Conservation (phyloP, 371 early-diverging fungal species). For the Actinomortierella ambigua region DNA sequence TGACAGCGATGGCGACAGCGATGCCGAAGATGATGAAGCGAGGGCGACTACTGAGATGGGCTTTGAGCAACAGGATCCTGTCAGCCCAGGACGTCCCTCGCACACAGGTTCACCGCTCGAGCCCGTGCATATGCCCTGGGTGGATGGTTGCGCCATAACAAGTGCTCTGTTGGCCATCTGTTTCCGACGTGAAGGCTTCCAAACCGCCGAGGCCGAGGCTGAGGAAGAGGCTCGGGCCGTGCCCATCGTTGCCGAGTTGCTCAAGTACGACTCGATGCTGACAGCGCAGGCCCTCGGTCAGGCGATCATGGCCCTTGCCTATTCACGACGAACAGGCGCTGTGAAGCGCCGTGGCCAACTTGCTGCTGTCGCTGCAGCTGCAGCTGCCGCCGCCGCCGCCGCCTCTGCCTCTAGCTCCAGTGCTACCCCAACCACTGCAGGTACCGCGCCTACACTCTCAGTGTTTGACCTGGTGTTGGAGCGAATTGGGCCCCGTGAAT, state of each 20-base stretch:
- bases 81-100: too few relatives aligned
- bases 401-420: not conserved
- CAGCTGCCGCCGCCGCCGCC: not conserved
- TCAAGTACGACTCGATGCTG: constrained; percentile 43
- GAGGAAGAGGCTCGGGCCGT: constrained; percentile 28
- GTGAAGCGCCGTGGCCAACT: constrained; percentile 15
- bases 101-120: too few relatives aligned
- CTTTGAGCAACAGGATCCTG: too few relatives aligned
- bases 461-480: constrained; percentile 40
- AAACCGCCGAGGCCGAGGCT: constrained; percentile 21
- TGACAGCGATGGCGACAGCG: too few relatives aligned
- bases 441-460: not conserved
- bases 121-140: constrained; percentile 32
- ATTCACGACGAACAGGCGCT: constrained; percentile 25
- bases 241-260: constrained; percentile 27
- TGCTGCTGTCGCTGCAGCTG: not conserved
- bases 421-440: not conserved
- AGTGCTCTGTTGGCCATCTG: constrained; percentile 42
- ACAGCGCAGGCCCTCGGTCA: constrained; percentile 43
- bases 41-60: too few relatives aligned
- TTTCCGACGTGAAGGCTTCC: constrained; percentile 37
- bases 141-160: constrained; percentile 44
- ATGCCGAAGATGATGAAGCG: too few relatives aligned
- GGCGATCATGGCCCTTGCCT: constrained; percentile 27
- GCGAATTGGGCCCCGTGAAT: constrained; percentile 37